Percentiles rank a stretch among this genome's conserved stretches.
Conservation (phyloP, 306 rosid genomes). For the Astragalus membranaceus region DNA sequence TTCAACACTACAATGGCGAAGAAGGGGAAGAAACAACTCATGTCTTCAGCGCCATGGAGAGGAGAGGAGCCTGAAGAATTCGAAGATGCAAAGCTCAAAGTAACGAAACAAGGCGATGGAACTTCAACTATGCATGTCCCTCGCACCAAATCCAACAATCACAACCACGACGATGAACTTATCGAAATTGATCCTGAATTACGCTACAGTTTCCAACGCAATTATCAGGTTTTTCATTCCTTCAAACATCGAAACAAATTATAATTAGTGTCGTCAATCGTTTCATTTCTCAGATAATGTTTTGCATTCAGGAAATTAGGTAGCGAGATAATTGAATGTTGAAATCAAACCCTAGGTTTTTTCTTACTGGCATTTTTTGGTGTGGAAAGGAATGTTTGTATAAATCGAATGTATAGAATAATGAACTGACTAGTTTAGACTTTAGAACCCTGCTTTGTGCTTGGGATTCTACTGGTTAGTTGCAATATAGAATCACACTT, state of each 20-base stretch:
- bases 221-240: constrained; percentile 54
- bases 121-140: constrained; percentile 82
- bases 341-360: background rate
- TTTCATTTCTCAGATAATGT: no score
- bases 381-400: background rate
- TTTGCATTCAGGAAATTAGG: background rate
- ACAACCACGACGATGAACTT: constrained; percentile 35
- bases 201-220: constrained; percentile 95
- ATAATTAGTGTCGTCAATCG: background rate
- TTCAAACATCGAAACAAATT: background rate
- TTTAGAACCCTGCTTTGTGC: background rate
- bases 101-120: constrained; percentile 57
- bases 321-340: background rate
- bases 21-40: constrained; percentile 58
- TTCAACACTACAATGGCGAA: constrained; percentile 3
- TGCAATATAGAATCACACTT: background rate
- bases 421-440: background rate
- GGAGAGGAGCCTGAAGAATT: constrained; percentile 52
- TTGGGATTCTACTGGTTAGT: background rate
- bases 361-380: background rate
- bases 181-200: constrained; percentile 86
- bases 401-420: background rate
- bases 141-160: constrained; percentile 32
- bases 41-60: constrained; percentile 97
- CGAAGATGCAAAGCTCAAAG: constrained; percentile 62